phyloP scores from a whole-genome alignment of 1,284 basidiomycete species.

The Mycena sp. region DNA sequence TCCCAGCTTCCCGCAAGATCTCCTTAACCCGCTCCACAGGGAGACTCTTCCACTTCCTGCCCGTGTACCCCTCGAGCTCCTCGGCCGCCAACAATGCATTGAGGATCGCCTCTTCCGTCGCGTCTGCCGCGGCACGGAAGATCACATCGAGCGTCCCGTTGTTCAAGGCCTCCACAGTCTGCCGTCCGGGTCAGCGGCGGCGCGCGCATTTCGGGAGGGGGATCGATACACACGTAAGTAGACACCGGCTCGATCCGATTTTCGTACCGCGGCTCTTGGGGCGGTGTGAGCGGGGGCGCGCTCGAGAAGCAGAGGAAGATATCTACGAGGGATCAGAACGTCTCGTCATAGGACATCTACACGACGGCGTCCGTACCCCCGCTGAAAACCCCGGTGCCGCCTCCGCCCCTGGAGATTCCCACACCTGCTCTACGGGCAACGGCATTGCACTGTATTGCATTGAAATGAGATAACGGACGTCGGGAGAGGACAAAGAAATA shows the following conservation, averaged over 20 bases:
- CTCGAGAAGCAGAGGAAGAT: conserved; percentile 30
- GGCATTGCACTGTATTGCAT: conserved; percentile 19
- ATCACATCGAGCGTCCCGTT: conserved; percentile 24
- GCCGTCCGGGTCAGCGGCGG: background rate
- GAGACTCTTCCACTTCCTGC: conserved; percentile 24
- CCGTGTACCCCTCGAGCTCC: conserved; percentile 26
- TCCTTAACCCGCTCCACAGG: conserved; percentile 24
- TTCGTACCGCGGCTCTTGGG: conserved; percentile 6
- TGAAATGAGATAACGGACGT: background rate
- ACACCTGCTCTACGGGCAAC: conserved; percentile 28
- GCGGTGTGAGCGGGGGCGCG: conserved; percentile 21
- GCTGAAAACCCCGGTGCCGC: conserved; percentile 23
- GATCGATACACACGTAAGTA: conserved; percentile 11
- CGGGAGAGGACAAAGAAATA: background rate
- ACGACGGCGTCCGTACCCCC: conserved; percentile 6
- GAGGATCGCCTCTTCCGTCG: conserved; percentile 27
- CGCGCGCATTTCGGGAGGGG: no score
- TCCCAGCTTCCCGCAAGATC: conserved; percentile 21
- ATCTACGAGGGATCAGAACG: conserved; percentile 6
- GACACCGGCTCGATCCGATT: conserved; percentile 16
- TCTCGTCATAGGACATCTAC: background rate
- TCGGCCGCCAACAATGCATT: conserved; percentile 29
- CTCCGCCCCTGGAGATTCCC: conserved; percentile 26
- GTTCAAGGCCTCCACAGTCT: conserved; percentile 22
- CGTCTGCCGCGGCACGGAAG: conserved; percentile 28